phyloP scores from a whole-genome alignment of 2,329 filamentous ascomycete genomes.

The Waltergamsia citrina region DNA sequence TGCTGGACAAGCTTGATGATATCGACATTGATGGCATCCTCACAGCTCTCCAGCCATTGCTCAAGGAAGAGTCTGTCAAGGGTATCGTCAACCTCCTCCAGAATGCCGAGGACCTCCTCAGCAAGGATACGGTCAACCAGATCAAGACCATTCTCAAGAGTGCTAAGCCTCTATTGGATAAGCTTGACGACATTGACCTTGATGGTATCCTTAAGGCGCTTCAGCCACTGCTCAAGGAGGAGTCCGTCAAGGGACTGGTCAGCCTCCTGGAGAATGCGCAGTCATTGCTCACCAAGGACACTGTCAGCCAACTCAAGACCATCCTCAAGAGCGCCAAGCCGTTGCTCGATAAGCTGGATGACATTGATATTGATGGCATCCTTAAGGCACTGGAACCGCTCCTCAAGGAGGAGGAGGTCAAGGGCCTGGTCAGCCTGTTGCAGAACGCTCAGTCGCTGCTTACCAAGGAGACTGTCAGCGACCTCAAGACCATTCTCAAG shows the following conservation, averaged over 20 bases:
- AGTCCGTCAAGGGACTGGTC: not conserved
- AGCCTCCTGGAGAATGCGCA: constrained; percentile 14
- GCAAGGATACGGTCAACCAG: constrained; percentile 10
- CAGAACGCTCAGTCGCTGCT: constrained; percentile 19
- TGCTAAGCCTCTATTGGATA: constrained; percentile 14
- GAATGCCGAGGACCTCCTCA: constrained; percentile 13
- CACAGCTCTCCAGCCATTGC: constrained; percentile 14
- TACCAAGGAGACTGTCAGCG: constrained; percentile 15
- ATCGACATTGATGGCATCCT: constrained; percentile 22
- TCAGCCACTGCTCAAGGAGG: constrained; percentile 8
- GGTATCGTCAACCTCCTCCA: constrained; percentile 13
- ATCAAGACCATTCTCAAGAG: constrained; percentile 10
- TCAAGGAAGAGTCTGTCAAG: constrained; percentile 15
- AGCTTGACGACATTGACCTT: constrained; percentile 21
- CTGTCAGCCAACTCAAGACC: constrained; percentile 13
- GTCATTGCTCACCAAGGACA: constrained; percentile 16
- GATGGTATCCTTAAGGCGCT: constrained; percentile 14
- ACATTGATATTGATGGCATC: constrained; percentile 18
- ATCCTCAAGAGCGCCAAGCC: constrained; percentile 12
- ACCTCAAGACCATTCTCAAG: constrained; percentile 16
- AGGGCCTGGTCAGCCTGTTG: constrained; percentile 21
- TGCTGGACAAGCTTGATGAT: constrained; percentile 17
- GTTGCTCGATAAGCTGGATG: constrained; percentile 12
- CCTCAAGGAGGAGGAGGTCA: constrained; percentile 18
- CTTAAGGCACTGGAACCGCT: constrained; percentile 16